Base-by-base conservation (phyloP, 129 eudicot species). In the Escallonia rubra region DNA sequence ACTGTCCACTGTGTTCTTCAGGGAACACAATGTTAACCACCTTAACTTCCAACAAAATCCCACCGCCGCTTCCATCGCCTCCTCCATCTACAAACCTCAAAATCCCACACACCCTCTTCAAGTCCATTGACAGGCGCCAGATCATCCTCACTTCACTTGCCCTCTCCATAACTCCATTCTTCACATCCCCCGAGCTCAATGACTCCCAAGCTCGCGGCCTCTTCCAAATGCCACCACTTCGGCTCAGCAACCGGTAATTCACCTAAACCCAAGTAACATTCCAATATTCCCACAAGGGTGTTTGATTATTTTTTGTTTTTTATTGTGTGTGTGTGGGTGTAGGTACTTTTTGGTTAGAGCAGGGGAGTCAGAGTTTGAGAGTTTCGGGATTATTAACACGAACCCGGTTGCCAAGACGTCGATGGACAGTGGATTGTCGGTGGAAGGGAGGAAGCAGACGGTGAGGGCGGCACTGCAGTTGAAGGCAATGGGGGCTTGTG, bases 371-470 rank as follows among this genome's bases (percentile, higher is more conserved):
- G 88, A 93, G 63, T 93, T 23, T 44, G 99, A 93, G 78, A 84
- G 87, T 61, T 41, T 85, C 79, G 96, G 96, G 76, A 44, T 93
- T 61, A 93, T 93, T 47, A 93, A 93, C 73, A 93, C 98, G 4
- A 93, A 93, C 57, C 95, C 98, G 2, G 98, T 93, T 57, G 95
- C 95, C 8, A 93, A 89, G 74, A 89, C 98, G n/a, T 89, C 96
- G 4, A 69, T 93, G 55, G 98, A 93, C 71, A 93, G 72, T 12
- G 98, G 98, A 49, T 80, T 93, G 59, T 93, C 98, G 7, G 75
- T 74, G 47, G 85, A 42, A 12, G 98, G 98, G 64, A 89, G 86
- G 84, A 86, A 76, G 47, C 95, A 93, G 78, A 68, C 95, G 6
- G 84, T 93, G n/a, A 89, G 64, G 64, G 92, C 96, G 23, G 99